phyloP scores from a whole-genome alignment of 2,329 filamentous ascomycete genomes.

The Pseudofabraea citricarpa region DNA sequence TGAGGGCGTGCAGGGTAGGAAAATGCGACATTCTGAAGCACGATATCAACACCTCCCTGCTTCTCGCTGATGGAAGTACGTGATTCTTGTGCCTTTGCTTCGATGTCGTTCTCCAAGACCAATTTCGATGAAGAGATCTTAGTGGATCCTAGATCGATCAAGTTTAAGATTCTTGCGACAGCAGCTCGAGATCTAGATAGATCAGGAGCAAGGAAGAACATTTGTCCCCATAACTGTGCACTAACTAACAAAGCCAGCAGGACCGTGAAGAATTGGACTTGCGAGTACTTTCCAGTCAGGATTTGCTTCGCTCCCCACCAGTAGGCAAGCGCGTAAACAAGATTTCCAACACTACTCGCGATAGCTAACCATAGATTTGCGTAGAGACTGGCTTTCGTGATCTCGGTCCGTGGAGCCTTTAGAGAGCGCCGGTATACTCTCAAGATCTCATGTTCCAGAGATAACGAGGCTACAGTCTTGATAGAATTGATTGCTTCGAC shows the following conservation, averaged over 20 bases:
- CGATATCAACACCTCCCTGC: constrained; percentile 43
- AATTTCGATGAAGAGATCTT: constrained; percentile 30
- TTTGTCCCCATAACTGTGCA: constrained; percentile 67
- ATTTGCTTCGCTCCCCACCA: constrained; percentile 76
- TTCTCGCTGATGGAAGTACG: too few relatives aligned
- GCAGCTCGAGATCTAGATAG: constrained; percentile 61
- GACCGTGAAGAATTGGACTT: constrained; percentile 69
- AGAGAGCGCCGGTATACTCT: constrained; percentile 50
- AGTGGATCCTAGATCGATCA: constrained; percentile 40
- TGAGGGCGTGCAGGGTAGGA: constrained; percentile 57
- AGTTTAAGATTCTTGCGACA: constrained; percentile 49
- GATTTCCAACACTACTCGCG: constrained; percentile 55
- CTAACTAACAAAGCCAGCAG: constrained; percentile 66
- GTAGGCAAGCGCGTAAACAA: constrained; percentile 71
- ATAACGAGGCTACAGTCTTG: constrained; percentile 54
- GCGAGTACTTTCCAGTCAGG: constrained; percentile 55
- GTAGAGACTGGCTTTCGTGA: constrained; percentile 39
- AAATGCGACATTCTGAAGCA: constrained; percentile 55
- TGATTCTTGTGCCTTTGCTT: constrained; percentile 13
- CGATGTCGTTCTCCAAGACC: constrained; percentile 15
- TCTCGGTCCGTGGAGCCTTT: constrained; percentile 48
- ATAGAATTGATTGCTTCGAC: constrained; percentile 63
- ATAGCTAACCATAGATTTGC: constrained; percentile 57
- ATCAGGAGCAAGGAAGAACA: constrained; percentile 71
- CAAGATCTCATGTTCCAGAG: constrained; percentile 48